These are phyloP conservation scores for Exophiala dermatitidis DNA, from an alignment of 2,329 filamentous ascomycete genomes.

Conservation along the genomic window DNA sequence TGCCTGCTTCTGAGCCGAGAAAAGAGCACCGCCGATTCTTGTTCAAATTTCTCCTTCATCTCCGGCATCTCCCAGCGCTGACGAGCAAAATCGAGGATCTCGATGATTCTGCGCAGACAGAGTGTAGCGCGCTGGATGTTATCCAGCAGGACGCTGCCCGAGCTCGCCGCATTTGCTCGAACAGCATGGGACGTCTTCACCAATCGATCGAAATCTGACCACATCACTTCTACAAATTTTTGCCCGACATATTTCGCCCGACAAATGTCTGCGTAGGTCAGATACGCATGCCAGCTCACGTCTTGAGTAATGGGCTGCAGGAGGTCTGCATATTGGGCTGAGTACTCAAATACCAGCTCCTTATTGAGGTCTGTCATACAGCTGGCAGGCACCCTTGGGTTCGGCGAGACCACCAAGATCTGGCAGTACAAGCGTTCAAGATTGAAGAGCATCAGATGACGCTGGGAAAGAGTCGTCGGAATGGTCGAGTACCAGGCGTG, in stretches of 20 bases:
- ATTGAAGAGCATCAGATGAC: constrained; percentile 70
- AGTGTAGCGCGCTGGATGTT: constrained; percentile 22
- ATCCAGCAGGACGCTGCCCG: constrained; percentile 14
- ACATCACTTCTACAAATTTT: constrained; percentile 51
- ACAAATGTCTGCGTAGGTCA: constrained; percentile 82
- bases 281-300: constrained; percentile 55
- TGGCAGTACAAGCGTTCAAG: constrained; percentile 87
- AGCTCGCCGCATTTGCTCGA: constrained; percentile 7
- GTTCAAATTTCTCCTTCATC: constrained; percentile 23
- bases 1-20: constrained; percentile 22
- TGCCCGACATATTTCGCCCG: constrained; percentile 65
- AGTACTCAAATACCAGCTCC: constrained; percentile 76
- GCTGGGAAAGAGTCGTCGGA: constrained; percentile 55
- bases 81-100: constrained; percentile 24
- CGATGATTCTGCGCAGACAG: constrained; percentile 23
- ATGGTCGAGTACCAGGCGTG: constrained; percentile 71
- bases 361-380: constrained; percentile 69
- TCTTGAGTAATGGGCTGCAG: constrained; percentile 62
- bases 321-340: constrained; percentile 70
- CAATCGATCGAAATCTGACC: constrained; percentile 45
- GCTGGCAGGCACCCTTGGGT: constrained; percentile 55
- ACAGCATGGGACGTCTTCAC: constrained; percentile 26
- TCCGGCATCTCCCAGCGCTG: constrained; percentile 23
- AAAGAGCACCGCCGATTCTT: constrained; percentile 26
- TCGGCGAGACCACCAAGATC: constrained; percentile 80